Evolutionary conservation across 2,329 filamentous ascomycete species (phyloP).

Genomic region (Hypoxylon rubiginosum): DNA sequence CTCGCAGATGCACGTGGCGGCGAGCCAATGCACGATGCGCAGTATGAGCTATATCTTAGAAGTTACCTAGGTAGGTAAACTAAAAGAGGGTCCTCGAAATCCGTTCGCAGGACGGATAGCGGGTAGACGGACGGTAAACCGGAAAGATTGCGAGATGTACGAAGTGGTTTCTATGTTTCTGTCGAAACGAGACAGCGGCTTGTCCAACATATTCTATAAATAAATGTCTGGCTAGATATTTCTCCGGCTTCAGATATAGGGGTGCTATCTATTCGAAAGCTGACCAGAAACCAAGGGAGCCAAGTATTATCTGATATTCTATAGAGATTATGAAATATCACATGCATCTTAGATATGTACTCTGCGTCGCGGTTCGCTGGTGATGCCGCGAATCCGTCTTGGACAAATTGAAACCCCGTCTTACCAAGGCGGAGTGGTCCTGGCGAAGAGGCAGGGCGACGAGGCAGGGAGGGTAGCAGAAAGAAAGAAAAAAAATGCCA

Average conservation of each 20-base stretch:
- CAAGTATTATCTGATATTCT: conserved; percentile 5
- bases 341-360: conserved; percentile 5
- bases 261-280: neutral
- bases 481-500: neutral
- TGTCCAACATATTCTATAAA: neutral
- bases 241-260: neutral
- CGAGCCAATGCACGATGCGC: conserved; percentile 20
- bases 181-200: neutral
- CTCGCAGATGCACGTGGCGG: conserved; percentile 34
- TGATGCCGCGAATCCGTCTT: conserved; percentile 32
- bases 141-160: neutral
- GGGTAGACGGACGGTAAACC: conserved; percentile 9
- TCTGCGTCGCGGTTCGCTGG: conserved; percentile 2
- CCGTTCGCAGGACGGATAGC: conserved; percentile 9
- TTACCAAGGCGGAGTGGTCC: neutral
- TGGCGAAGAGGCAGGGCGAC: neutral
- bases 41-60: conserved; percentile 21
- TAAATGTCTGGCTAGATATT: neutral
- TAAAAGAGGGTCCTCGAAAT: conserved; percentile 20
- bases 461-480: neutral
- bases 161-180: neutral
- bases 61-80: neutral
- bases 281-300: neutral
- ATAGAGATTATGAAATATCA: conserved; percentile 26
- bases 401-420: conserved; percentile 8